Evolutionary conservation across 345 rosid species (phyloP), one percentile per base, ranked within the genome.

Genomic region (Leavenworthia alabamica): DNA sequence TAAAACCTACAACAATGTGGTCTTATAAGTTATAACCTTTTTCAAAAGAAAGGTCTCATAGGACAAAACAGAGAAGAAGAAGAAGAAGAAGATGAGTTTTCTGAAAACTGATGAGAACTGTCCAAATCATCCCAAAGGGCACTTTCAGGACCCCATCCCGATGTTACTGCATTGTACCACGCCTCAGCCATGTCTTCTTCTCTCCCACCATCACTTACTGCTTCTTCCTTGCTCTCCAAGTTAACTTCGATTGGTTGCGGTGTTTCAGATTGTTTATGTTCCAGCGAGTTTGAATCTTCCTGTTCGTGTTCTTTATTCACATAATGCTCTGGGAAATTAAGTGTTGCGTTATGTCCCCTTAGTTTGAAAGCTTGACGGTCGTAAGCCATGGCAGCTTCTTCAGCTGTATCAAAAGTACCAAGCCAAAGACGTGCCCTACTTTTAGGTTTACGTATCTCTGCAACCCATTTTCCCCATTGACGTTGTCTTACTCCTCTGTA

Each of bases 391-490:
- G 98, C 98, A 33, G 98, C 98, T 43, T 86, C 97, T 67, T 93
- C 97, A 2, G 99, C 98, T 8, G 85, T 92, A 60, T 93, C 97
- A 20, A 93, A 89, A 12, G 97, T 92, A 20, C 75, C 75, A 5
- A 92, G 86, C 98, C 98, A 92, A 55, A 86, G 98, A 71, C 97
- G 91, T 72, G 97, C 85, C 71, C 94, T 79, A 67, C 88, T 89
- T 27, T 85, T 82, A 60, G 98, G 98, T 61, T 82, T 93, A 68
- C 98, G 99, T 64, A 93, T 93, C 78, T 93, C 99, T 2, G 99
- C 99, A 32, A 89, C 97, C 97, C 99, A 93, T 83, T 92, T 92
- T 6, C 98, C 98, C 98, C 98, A 92, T 64, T 92, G 98, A 74
- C 98, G 82, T 69, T 92, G 98, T 76, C 98, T 83, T 42, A 92